phyloP scores from a whole-genome alignment of 2,329 filamentous ascomycete species.

The Lecanosticta acicola region DNA sequence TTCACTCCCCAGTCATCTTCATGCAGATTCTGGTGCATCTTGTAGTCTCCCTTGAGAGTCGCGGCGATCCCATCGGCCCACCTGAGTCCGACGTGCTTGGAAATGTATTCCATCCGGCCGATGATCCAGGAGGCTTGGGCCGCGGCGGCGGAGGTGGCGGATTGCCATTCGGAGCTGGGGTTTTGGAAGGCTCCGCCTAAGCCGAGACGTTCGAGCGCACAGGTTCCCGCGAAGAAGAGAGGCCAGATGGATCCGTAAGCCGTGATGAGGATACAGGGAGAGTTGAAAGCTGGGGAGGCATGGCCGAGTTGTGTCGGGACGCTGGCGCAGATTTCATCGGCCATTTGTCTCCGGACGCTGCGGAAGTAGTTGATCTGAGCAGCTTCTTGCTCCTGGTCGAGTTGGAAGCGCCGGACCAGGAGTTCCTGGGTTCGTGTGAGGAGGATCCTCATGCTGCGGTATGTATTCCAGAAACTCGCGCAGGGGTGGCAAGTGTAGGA shows the following conservation, averaged over 20 bases:
- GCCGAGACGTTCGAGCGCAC: slow-evolving; percentile 28
- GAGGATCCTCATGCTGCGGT: slow-evolving; percentile 28
- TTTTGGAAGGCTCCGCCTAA: slow-evolving; percentile 5
- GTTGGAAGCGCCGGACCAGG: slow-evolving; percentile 19
- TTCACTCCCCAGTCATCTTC: not conserved
- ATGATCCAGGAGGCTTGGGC: slow-evolving; percentile 30
- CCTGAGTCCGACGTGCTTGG: slow-evolving; percentile 22
- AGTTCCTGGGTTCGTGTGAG: slow-evolving; percentile 27
- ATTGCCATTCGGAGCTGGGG: not conserved
- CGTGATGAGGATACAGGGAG: slow-evolving; percentile 23
- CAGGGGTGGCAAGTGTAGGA: slow-evolving; percentile 18
- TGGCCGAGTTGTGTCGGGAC: slow-evolving; percentile 28
- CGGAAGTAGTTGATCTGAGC: slow-evolving; percentile 25
- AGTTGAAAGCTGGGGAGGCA: slow-evolving; percentile 19
- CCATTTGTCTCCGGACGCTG: slow-evolving; percentile 25
- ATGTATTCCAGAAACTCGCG: slow-evolving; percentile 26
- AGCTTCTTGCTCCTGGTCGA: slow-evolving; percentile 11
- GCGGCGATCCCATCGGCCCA: slow-evolving; percentile 31
- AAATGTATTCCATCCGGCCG: slow-evolving; percentile 29
- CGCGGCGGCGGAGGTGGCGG: slow-evolving; percentile 18
- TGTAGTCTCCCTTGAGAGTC: slow-evolving; percentile 27
- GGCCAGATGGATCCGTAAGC: slow-evolving; percentile 31
- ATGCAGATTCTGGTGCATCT: slow-evolving; percentile 2
- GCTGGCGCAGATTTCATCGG: slow-evolving; percentile 29
- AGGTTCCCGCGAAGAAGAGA: slow-evolving; percentile 32